Evolutionary conservation across 2,329 filamentous ascomycete species (phyloP), one percentile per base, ranked within the genome.

Genomic region (Ophiostoma angusticollis): DNA sequence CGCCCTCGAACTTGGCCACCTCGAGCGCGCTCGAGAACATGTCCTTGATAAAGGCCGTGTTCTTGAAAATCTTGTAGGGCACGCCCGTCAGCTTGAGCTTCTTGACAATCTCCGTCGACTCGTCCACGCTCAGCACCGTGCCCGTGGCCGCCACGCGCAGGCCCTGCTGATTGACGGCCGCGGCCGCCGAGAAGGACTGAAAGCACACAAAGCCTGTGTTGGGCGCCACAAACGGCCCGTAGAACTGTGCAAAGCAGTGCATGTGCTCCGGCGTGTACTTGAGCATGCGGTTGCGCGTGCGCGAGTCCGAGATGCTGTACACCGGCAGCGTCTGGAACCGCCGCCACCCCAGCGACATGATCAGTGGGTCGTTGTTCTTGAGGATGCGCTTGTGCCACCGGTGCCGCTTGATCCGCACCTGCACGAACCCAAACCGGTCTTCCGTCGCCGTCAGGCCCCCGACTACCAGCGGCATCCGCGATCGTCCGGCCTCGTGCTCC

Each of bases 241-340:
- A 96, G 60, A 96, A 86, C 36, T 87, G 94, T 29, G 76, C 91
- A 57, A 93, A 93, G 64, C 93, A 98, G 63, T 96, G 91, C 86
- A 95, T 96, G 56, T 98, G 91, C 65, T 98, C 93, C 0, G 91
- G 93, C 0, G 89, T 95, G 61, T 98, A 98, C 61, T 98, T 98
- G 45, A 98, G 73, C 89, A 98, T 95, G 41, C 91, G 79, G 61
- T 96, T 95, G 47, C 91, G 74, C 19, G 84, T 93, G 50, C 91
- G 77, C 45, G 84, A 93, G 59, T 96, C 91, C 18, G 84, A 91
- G 41, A 91, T 94, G 62, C 82, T 91, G 72, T 95, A 98, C 43
- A 95, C 78, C 14, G 89, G 89, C 49, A 91, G 67, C 6, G 82
- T 80, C 61, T 96, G 91, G 67, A 98, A 98, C 44, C 91, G 74